Conservation (phyloP, 768 basidiomycete genomes). For the Tylopilus intermedius region DNA sequence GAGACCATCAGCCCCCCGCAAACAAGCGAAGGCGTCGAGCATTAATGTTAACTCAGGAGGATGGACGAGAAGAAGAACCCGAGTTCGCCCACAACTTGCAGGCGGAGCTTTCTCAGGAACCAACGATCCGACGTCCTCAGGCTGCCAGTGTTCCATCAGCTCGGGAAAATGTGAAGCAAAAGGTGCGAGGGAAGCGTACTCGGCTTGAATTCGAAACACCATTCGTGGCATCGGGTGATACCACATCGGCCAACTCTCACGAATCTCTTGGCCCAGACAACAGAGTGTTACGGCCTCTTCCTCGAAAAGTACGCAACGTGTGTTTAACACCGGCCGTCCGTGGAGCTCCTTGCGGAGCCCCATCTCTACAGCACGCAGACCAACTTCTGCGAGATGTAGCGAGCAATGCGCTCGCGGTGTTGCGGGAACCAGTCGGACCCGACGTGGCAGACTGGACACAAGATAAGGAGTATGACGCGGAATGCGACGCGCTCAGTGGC, state of each 20-base stretch:
- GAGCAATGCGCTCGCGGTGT: slow-evolving; percentile 10
- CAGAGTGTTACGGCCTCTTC: slow-evolving; percentile 21
- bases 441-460: slow-evolving; percentile 24
- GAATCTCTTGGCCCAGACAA: slow-evolving; percentile 17
- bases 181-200: slow-evolving; percentile 15
- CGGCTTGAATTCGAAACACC: slow-evolving; percentile 16
- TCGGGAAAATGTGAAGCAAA: not conserved
- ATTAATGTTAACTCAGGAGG: not conserved
- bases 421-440: slow-evolving; percentile 3
- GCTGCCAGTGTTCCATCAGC: not conserved
- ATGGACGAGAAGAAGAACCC: not conserved
- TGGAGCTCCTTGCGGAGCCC: not conserved
- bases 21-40: slow-evolving; percentile 13
- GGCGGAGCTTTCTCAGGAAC: not conserved
- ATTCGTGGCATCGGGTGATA: not conserved
- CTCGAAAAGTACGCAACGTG: slow-evolving; percentile 10
- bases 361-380: slow-evolving; percentile 14
- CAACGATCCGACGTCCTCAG: not conserved
- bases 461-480: slow-evolving; percentile 18
- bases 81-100: not conserved
- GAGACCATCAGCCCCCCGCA: not conserved
- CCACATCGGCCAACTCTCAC: not conserved
- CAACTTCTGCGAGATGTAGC: slow-evolving; percentile 18
- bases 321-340: not conserved
- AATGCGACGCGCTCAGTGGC: slow-evolving; percentile 3